Conservation (phyloP, 1,284 basidiomycete species). For the Uromyces viciae-fabae region DNA sequence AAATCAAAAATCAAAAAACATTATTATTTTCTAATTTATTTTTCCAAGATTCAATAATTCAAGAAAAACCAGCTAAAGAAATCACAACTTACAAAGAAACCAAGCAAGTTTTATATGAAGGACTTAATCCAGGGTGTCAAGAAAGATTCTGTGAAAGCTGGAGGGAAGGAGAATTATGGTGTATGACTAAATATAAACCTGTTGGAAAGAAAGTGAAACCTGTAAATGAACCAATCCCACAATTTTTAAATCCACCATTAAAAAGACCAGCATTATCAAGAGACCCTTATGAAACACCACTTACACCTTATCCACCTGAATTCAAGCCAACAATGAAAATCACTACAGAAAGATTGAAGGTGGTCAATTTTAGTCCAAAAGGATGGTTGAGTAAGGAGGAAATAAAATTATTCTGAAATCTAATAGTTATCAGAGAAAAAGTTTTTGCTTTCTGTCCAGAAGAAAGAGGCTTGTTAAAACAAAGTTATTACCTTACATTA, state of each 20-base stretch:
- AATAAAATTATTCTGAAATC: neutral
- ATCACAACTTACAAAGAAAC: no score
- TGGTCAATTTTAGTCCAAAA: constrained; percentile 4
- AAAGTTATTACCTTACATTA: constrained; percentile 7
- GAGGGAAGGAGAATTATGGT: no score
- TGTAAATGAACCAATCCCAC: neutral
- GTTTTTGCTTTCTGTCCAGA: neutral
- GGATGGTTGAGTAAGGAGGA: neutral
- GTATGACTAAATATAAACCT: constrained; percentile 8
- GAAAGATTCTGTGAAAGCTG: no score
- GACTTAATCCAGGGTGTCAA: no score
- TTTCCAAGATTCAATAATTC: no score
- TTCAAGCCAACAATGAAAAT: neutral
- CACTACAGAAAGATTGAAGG: neutral
- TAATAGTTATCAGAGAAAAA: neutral
- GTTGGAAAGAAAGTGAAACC: constrained; percentile 1
- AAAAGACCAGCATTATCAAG: neutral
- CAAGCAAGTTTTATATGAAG: no score
- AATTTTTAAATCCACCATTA: constrained; percentile 1
- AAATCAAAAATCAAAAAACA: no score
- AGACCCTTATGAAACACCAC: constrained; percentile 2
- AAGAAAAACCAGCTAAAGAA: no score
- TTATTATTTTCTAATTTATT: no score
- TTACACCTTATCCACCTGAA: neutral
- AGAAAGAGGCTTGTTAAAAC: constrained; percentile 8